phyloP scores from a whole-genome alignment of 192 early-diverging fungal species.

The Hyaloraphidium curvatum region DNA sequence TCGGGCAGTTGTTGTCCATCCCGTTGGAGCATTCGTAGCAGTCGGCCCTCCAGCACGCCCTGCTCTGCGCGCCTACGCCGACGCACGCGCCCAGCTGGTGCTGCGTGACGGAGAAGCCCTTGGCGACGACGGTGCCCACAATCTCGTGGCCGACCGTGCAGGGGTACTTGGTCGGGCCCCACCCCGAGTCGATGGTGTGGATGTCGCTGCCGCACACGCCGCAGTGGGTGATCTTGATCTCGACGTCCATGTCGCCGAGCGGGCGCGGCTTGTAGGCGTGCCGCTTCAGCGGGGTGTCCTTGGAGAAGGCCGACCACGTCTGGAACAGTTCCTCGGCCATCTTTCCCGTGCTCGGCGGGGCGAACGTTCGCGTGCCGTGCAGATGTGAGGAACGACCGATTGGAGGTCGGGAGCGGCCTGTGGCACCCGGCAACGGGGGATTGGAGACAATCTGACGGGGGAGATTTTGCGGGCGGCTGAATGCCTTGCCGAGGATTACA shows the following conservation, averaged over 20 bases:
- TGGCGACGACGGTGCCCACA: neutral
- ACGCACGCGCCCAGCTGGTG: neutral
- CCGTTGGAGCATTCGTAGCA: neutral
- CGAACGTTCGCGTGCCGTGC: too few species aligned
- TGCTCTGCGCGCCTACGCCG: neutral
- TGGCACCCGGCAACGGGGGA: too few species aligned
- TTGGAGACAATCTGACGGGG: too few species aligned
- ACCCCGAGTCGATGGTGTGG: constrained; percentile 42
- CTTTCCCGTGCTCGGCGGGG: too few species aligned
- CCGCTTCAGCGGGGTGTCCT: constrained; percentile 21
- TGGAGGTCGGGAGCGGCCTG: too few species aligned
- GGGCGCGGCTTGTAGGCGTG: constrained; percentile 37
- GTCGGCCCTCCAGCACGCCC: neutral
- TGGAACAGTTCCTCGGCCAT: too few species aligned
- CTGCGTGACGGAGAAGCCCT: neutral
- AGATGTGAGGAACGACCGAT: too few species aligned
- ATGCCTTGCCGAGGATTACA: too few species aligned
- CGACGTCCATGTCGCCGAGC: constrained; percentile 37
- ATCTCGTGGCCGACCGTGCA: too few species aligned
- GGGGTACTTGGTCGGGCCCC: constrained; percentile 23
- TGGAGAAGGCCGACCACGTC: too few species aligned
- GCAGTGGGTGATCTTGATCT: constrained; percentile 54
- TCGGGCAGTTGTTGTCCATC: neutral
- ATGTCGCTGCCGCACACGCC: constrained; percentile 63
- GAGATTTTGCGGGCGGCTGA: too few species aligned